These are phyloP conservation scores for Stentor roeselii DNA, from an alignment of 73 alveolate species.

Conservation along the genomic window DNA sequence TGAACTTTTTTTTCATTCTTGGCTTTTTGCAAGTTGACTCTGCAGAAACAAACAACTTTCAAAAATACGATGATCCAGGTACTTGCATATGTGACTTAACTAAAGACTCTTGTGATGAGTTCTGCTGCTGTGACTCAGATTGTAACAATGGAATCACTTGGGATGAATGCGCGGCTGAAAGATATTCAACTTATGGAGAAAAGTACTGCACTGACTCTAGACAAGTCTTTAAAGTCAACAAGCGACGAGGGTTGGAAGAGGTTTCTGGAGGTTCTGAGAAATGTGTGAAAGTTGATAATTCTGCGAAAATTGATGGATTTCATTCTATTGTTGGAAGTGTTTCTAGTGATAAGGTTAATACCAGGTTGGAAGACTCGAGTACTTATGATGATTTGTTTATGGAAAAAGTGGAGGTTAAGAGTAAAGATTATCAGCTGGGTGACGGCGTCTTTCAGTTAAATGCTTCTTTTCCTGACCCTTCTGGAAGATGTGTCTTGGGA, in stretches of 20 bases:
- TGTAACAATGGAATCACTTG: background rate
- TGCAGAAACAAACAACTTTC: too few species aligned
- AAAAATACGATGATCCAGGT: slow-evolving; percentile 8
- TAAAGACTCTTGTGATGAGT: slow-evolving; percentile 7
- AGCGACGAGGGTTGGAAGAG: slow-evolving; percentile 14
- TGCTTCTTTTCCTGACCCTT: background rate
- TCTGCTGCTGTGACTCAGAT: slow-evolving; percentile 21
- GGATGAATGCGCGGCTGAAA: background rate
- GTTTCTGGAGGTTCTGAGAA: background rate
- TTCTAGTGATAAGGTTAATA: background rate
- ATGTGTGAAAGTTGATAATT: slow-evolving; percentile 8
- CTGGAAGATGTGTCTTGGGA: background rate
- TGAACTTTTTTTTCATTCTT: too few species aligned
- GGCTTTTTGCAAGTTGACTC: too few species aligned
- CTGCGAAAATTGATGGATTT: background rate
- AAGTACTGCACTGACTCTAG: background rate
- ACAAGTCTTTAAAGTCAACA: background rate
- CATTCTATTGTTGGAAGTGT: background rate
- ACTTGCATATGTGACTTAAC: slow-evolving; percentile 16
- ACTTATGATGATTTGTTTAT: background rate
- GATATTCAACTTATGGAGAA: background rate
- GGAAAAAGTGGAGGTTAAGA: background rate
- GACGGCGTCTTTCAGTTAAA: background rate
- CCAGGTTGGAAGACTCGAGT: background rate
- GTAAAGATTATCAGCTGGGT: background rate